Conservation (phyloP, 202 grass and related monocot species). For the Digitaria exilis region DNA sequence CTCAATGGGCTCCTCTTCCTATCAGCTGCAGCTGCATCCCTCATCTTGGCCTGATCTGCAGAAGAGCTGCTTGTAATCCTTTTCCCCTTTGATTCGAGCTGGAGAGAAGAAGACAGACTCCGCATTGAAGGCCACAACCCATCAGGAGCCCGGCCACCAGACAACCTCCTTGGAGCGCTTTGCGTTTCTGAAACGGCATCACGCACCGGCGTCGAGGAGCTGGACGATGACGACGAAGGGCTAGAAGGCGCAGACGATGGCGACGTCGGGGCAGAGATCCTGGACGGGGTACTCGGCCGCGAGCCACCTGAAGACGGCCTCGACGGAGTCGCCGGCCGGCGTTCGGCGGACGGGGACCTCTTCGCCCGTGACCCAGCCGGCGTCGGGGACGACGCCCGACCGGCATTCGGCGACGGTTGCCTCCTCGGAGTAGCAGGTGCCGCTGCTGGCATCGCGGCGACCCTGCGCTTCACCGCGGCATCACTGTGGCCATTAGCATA, state of each 20-base stretch:
- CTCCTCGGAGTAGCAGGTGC: constrained; percentile 48
- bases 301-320: constrained; percentile 30
- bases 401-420: constrained; percentile 76
- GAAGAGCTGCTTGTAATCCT: constrained; percentile 33
- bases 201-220: constrained; percentile 58
- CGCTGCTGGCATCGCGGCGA: constrained; percentile 30
- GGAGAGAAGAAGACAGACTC: constrained; percentile 74
- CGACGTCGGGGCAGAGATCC: constrained; percentile 50
- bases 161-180: constrained; percentile 45
- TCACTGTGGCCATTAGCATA: constrained; percentile 41
- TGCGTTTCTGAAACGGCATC: constrained; percentile 56
- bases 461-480: constrained; percentile 51
- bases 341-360: constrained; percentile 68
- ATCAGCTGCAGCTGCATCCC: constrained; percentile 40
- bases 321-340: constrained; percentile 60
- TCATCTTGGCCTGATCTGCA: constrained; percentile 39
- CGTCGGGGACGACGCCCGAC: constrained; percentile 16
- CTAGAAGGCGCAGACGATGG: constrained; percentile 53
- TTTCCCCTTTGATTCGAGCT: constrained; percentile 60
- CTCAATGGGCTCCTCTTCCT: constrained; percentile 80
- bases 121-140: constrained; percentile 93
- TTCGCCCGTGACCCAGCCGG: constrained; percentile 46
- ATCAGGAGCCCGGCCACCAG: constrained; percentile 61
- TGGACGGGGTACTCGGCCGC: constrained; percentile 45
- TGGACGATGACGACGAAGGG: constrained; percentile 56